Conservation (phyloP, 805 yeast genomes). For the Candida vartiovaarae region DNA sequence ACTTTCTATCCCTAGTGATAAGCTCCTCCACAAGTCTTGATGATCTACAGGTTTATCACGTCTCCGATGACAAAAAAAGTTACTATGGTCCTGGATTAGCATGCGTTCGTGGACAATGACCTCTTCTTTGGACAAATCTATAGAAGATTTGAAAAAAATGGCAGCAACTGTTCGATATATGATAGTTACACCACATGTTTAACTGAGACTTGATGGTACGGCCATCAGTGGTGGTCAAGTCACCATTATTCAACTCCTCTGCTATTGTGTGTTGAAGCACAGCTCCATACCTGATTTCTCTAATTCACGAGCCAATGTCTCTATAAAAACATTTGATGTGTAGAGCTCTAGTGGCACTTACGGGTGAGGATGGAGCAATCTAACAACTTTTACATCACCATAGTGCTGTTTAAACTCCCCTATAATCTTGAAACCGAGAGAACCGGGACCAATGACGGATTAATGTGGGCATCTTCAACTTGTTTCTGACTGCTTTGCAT, state of each 20-base stretch:
- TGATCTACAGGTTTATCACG: conserved; percentile 28
- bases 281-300: conserved; percentile 20
- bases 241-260: conserved; percentile 20
- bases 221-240: conserved; percentile 21
- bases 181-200: conserved; percentile 32
- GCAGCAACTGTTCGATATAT: conserved; percentile 24
- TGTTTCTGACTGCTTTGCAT: conserved; percentile 30
- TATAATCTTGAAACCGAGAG: conserved; percentile 44
- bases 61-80: conserved; percentile 35
- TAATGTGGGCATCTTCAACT: conserved; percentile 29
- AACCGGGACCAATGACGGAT: conserved; percentile 47
- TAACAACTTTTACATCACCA: conserved; percentile 29
- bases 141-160: conserved; percentile 20
- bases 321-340: conserved; percentile 19
- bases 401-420: conserved; percentile 37
- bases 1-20: conserved; percentile 19
- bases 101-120: conserved; percentile 22
- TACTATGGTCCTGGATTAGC: conserved; percentile 17
- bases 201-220: conserved; percentile 25
- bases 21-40: conserved; percentile 37
- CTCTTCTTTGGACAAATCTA: conserved; percentile 18
- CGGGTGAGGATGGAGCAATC: conserved; percentile 35
- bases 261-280: conserved; percentile 27
- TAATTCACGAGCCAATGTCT: conserved; percentile 8
- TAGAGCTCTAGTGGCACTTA: conserved; percentile 33